Base-by-base conservation (phyloP, 225 moss, liverwort and hornwort genomes). In the Physcomitrellopsis africana region DNA sequence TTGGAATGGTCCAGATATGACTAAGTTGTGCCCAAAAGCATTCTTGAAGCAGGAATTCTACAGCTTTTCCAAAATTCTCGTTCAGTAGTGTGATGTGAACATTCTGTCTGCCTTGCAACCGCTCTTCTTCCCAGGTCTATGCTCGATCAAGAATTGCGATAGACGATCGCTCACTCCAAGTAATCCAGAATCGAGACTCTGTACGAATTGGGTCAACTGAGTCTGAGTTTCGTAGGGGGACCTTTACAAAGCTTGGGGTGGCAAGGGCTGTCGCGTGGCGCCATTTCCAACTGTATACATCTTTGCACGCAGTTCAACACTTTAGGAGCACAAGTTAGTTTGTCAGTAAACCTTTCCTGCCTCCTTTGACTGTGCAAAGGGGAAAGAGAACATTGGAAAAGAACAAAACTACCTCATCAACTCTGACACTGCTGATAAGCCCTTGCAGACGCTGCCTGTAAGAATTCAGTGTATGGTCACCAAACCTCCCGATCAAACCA, bases 321-420 rank as follows among this genome's bases (percentile, higher is more conserved):
- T 80, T 77, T 84, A 48, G 72, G 76, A 76, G 72, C 68, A 64
- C 59, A 43, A 41, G 20, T 10, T 76, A 49, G 67, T 67, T 71
- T 13, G 75, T 44, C 76, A 60, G 63, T 46, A 69, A 55, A 60
- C 84, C 81, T 84, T 84, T 61, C 20, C 14, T 22, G 19, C 60
- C 16, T 77, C 69, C 73, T 80, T 84, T 84, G 80, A 84, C 84
- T 66, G n/a, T 5, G 12, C 17, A 70, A 70, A 74, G 67, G 27
- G 60, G 53, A 47, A 52, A 1, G 16, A 77, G 67, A 62, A 19
- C 23, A 7, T 23, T 0, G 42, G 3, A 80, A 69, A 74, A 11
- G 32, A 22, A 7, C 3, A 20, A 47, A 54, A 74, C 53, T 26
- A 27, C 1, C 2, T 24, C n/a, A 43, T 17, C 23, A 22, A 16